These are phyloP conservation scores for Penicillium soppii DNA, from an alignment of 495 filamentous ascomycete species.

Conservation along the genomic window DNA sequence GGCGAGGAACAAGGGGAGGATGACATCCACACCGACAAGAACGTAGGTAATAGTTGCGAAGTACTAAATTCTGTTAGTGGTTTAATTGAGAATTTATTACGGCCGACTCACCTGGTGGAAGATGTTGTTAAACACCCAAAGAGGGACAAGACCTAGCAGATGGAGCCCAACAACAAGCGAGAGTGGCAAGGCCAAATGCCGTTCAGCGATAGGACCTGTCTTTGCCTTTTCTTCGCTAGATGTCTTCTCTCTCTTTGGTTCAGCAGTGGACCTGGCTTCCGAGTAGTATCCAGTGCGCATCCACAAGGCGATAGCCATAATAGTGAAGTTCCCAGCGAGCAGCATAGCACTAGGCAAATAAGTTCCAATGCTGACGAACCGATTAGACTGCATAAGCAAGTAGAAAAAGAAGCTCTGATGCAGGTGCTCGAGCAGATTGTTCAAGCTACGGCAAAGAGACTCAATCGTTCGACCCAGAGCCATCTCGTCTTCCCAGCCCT, in stretches of 20 bases:
- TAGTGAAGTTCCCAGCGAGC: constrained; percentile 88
- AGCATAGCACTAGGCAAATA: constrained; percentile 97
- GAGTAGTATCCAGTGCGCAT: constrained; percentile 69
- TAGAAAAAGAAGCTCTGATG: constrained; percentile 99
- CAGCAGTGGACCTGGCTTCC: constrained; percentile 15
- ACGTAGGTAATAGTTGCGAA: constrained; percentile 49
- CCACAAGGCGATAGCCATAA: constrained; percentile 93
- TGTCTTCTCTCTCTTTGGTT: constrained; percentile 23
- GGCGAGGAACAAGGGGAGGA: constrained; percentile 57
- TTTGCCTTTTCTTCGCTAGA: constrained; percentile 19
- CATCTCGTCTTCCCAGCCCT: constrained; percentile 98
- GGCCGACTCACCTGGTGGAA: constrained; percentile 56
- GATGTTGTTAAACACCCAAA: constrained; percentile 83
- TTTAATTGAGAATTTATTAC: not conserved
- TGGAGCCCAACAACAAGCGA: constrained; percentile 69
- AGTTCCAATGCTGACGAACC: constrained; percentile 97
- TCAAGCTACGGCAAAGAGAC: constrained; percentile 84
- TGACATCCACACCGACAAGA: constrained; percentile 57
- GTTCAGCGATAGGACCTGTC: constrained; percentile 51
- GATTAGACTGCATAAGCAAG: constrained; percentile 80
- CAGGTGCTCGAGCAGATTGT: constrained; percentile 94
- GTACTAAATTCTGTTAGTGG: constrained; percentile 40
- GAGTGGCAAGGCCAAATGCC: constrained; percentile 76
- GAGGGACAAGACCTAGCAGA: constrained; percentile 75
- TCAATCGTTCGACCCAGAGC: constrained; percentile 86